Percentiles rank a stretch among this genome's conserved stretches.
Conservation (phyloP, 768 basidiomycete genomes). For the Tylopilus rubrobrunneus region DNA sequence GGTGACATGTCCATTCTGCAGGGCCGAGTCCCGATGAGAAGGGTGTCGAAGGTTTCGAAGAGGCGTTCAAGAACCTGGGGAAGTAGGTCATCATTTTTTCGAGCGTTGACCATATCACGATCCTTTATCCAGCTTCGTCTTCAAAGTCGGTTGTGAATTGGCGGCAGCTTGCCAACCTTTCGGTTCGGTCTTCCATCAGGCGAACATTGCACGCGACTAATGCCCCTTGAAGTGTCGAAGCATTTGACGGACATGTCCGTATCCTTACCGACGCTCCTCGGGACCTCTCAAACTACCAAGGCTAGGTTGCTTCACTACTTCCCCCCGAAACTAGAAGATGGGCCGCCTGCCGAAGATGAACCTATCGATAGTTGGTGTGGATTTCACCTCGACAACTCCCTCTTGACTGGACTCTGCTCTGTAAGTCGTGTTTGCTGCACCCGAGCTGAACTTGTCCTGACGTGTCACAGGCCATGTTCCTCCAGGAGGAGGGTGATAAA, state of each 20-base stretch:
- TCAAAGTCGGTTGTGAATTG: constrained; percentile 74
- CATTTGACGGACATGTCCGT: constrained; percentile 60
- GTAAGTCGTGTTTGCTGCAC: constrained; percentile 36
- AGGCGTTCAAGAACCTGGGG: constrained; percentile 85
- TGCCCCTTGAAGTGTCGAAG: constrained; percentile 47
- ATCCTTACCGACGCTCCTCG: constrained; percentile 69
- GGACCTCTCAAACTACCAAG: constrained; percentile 78
- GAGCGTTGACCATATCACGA: constrained; percentile 3
- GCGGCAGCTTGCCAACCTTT: constrained; percentile 90
- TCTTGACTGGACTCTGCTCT: constrained; percentile 90
- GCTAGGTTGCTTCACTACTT: constrained; percentile 97
- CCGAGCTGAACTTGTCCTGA: not conserved
- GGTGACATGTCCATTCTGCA: constrained; percentile 24
- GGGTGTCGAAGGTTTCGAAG: constrained; percentile 72
- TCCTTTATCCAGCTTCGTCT: constrained; percentile 57
- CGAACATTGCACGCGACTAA: not conserved
- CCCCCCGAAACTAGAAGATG: constrained; percentile 50
- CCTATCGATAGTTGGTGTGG: constrained; percentile 90
- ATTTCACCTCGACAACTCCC: constrained; percentile 88
- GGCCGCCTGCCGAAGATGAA: constrained; percentile 47
- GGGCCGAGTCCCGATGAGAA: constrained; percentile 62
- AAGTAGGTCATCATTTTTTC: constrained; percentile 35
- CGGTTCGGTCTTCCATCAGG: constrained; percentile 42
- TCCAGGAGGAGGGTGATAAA: constrained; percentile 43
- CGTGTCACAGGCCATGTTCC: constrained; percentile 72